Evolutionary conservation across 208 protist genomes (phyloP).

Genomic region (Phytomonas francai): DNA sequence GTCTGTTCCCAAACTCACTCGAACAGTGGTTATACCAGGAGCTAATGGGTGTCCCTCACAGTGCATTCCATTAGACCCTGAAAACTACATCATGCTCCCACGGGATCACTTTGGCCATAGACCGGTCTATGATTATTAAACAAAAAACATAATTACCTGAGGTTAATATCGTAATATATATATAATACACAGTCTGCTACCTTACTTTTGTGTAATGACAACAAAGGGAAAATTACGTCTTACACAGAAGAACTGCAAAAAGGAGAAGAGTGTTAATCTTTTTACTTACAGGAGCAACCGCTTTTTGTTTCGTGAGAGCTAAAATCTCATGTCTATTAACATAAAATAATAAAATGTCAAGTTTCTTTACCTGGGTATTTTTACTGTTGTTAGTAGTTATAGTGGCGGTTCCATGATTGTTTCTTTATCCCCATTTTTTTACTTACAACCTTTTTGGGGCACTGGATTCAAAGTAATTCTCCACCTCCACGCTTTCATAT

Average conservation of each 20-base stretch:
- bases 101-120: conserved; percentile 14
- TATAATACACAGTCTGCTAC: neutral
- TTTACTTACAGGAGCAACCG: neutral
- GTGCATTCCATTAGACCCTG: neutral
- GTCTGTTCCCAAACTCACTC: neutral
- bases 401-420: neutral
- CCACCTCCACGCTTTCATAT: neutral
- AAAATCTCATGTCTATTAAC: neutral
- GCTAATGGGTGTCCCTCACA: neutral
- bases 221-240: neutral
- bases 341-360: neutral
- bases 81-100: conserved; percentile 34
- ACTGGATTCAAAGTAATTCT: neutral
- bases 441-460: neutral
- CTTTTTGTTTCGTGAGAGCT: neutral
- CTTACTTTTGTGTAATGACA: neutral
- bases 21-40: neutral
- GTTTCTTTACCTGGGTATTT: neutral
- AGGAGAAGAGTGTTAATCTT: neutral
- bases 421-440: neutral
- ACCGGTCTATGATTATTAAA: neutral
- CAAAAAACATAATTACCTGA: conserved; percentile 1
- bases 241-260: neutral
- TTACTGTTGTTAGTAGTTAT: neutral
- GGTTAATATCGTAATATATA: neutral